These are phyloP conservation scores for Penicillium psychrosexuale DNA, from an alignment of 2,329 filamentous ascomycete genomes.

Conservation along the genomic window DNA sequence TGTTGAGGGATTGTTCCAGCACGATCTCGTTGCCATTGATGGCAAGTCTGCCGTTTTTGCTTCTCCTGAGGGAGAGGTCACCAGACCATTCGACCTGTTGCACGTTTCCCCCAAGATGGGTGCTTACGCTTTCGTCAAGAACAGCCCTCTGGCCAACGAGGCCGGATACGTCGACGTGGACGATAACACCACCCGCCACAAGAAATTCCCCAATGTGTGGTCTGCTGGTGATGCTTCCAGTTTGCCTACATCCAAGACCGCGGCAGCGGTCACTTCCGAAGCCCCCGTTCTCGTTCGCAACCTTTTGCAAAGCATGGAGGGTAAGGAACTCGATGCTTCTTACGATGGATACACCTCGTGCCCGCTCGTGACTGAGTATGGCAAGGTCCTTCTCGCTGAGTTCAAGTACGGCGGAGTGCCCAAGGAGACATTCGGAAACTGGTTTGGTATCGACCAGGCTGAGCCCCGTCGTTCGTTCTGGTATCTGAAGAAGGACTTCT, in stretches of 20 bases:
- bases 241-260: constrained; percentile 57
- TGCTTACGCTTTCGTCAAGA: constrained; percentile 53
- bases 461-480: constrained; percentile 58
- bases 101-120: constrained; percentile 61
- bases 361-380: constrained; percentile 55
- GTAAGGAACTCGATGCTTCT: constrained; percentile 42
- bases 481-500: constrained; percentile 64
- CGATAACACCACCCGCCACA: constrained; percentile 52
- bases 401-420: constrained; percentile 63
- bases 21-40: constrained; percentile 54
- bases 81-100: constrained; percentile 52
- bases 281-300: constrained; percentile 53
- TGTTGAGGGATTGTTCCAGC: constrained; percentile 58
- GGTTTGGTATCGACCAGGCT: constrained; percentile 57
- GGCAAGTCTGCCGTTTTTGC: constrained; percentile 55
- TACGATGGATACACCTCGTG: constrained; percentile 59
- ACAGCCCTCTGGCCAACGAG: constrained; percentile 54
- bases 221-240: constrained; percentile 59
- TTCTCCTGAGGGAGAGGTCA: constrained; percentile 46
- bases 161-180: constrained; percentile 60
- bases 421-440: constrained; percentile 59
- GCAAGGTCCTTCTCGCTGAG: constrained; percentile 62
- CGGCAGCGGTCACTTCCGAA: constrained; percentile 53
- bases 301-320: constrained; percentile 46
- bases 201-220: constrained; percentile 57